phyloP scores from a whole-genome alignment of 495 filamentous ascomycete species.

The Neurospora sp. region DNA sequence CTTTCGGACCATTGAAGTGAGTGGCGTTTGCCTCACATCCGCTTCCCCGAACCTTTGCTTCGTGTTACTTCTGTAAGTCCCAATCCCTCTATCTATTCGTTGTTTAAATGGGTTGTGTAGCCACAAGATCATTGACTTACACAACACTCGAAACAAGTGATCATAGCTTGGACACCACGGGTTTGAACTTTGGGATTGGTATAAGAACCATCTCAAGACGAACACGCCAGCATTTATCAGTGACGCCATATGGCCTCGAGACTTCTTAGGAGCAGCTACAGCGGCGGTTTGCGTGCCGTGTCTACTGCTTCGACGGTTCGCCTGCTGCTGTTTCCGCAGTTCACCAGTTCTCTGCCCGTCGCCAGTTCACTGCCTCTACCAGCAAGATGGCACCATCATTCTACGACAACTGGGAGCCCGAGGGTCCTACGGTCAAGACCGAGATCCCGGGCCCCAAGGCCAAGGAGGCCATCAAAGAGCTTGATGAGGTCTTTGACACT shows the following conservation, averaged over 20 bases:
- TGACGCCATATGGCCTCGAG: not conserved
- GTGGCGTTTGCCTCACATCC: not conserved
- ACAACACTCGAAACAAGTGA: not conserved
- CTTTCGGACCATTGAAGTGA: not conserved
- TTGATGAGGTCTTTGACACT: constrained; percentile 86
- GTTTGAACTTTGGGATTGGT: not conserved
- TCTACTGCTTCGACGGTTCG: not conserved
- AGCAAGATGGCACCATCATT: constrained; percentile 35
- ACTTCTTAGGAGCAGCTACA: not conserved
- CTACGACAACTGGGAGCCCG: constrained; percentile 63
- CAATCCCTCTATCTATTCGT: not conserved
- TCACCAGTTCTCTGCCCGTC: constrained; percentile 4
- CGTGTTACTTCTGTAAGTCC: not conserved
- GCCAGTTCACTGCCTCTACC: constrained; percentile 20
- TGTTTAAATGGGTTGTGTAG: not conserved
- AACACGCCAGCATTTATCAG: not conserved
- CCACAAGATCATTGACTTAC: not conserved
- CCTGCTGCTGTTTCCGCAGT: not conserved
- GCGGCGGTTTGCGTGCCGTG: not conserved
- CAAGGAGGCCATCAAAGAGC: constrained; percentile 46
- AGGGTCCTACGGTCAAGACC: constrained; percentile 60
- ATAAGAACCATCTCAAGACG: not conserved
- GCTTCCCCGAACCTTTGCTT: not conserved
- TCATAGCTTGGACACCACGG: not conserved
- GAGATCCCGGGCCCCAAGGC: constrained; percentile 78